Percentiles rank a stretch among this genome's conserved stretches.
phyloP scores from a whole-genome alignment of 129 eudicot genomes.

The Pulicaria dysenterica region DNA sequence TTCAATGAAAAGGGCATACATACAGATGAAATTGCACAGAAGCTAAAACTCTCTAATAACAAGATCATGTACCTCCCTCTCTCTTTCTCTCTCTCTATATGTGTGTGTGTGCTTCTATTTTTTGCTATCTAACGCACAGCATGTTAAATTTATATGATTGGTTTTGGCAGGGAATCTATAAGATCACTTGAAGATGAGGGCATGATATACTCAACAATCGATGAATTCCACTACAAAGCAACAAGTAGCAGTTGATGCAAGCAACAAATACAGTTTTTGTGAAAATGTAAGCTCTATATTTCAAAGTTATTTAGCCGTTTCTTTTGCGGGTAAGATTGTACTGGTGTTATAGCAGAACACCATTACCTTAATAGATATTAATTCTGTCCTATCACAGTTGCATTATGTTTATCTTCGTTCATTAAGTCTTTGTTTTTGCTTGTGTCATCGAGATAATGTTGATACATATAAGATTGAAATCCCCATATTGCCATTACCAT shows the following conservation, averaged over 20 bases:
- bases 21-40: constrained; percentile 61
- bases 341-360: constrained; percentile 9
- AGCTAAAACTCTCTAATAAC: constrained; percentile 62
- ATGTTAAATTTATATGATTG: constrained; percentile 1
- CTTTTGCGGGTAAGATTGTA: constrained; percentile 19
- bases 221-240: constrained; percentile 81
- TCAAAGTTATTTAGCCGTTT: constrained; percentile 12
- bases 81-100: constrained; percentile 1
- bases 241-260: constrained; percentile 51
- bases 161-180: constrained; percentile 70
- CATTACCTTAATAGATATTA: background rate
- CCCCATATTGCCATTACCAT: constrained; percentile 56
- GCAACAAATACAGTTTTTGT: background rate
- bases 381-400: background rate
- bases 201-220: constrained; percentile 78
- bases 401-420: background rate
- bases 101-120: background rate
- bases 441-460: constrained; percentile 36
- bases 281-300: constrained; percentile 4
- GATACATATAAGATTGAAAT: constrained; percentile 40
- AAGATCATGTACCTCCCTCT: constrained; percentile 62
- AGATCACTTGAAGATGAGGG: constrained; percentile 83
- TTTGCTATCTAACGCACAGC: background rate
- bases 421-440: constrained; percentile 11
- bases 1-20: constrained; percentile 70